These are phyloP conservation scores for Ophiosphaerella herpotricha DNA, from an alignment of 2,329 filamentous ascomycete species.

Conservation along the genomic window DNA sequence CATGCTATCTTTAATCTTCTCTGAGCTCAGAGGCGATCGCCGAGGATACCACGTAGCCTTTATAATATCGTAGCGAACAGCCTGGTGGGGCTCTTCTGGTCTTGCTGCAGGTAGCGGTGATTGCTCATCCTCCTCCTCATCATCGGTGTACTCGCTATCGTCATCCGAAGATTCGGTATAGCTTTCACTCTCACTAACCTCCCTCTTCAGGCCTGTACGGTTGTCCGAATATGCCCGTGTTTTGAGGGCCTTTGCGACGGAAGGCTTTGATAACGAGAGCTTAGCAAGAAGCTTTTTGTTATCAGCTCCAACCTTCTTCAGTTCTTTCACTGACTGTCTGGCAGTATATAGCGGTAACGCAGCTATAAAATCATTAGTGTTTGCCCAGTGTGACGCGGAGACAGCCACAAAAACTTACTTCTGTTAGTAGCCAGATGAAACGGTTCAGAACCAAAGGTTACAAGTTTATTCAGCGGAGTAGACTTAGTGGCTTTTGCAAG, in stretches of 20 bases:
- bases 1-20: constrained; percentile 60
- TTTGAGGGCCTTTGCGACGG: constrained; percentile 23
- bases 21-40: constrained; percentile 54
- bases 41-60: constrained; percentile 65
- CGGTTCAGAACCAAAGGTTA: constrained; percentile 49
- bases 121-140: constrained; percentile 60
- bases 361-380: constrained; percentile 35
- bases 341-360: constrained; percentile 49
- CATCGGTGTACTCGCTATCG: constrained; percentile 58
- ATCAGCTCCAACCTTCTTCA: constrained; percentile 49
- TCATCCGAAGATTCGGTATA: constrained; percentile 55
- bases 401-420: constrained; percentile 40
- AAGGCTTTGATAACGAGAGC: constrained; percentile 28
- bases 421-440: constrained; percentile 51
- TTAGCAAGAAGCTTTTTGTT: constrained; percentile 47
- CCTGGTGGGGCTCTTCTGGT: constrained; percentile 58
- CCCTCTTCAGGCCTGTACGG: constrained; percentile 26
- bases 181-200: constrained; percentile 50
- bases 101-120: constrained; percentile 60
- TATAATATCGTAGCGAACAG: constrained; percentile 62
- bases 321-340: constrained; percentile 53
- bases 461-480: constrained; percentile 49
- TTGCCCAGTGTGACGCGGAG: not conserved
- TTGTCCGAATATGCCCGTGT: constrained; percentile 16
- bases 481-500: constrained; percentile 52